Evolutionary conservation across 768 basidiomycete genomes (phyloP), one percentile per base, ranked within the genome.

Genomic region (Mycena galopus): DNA sequence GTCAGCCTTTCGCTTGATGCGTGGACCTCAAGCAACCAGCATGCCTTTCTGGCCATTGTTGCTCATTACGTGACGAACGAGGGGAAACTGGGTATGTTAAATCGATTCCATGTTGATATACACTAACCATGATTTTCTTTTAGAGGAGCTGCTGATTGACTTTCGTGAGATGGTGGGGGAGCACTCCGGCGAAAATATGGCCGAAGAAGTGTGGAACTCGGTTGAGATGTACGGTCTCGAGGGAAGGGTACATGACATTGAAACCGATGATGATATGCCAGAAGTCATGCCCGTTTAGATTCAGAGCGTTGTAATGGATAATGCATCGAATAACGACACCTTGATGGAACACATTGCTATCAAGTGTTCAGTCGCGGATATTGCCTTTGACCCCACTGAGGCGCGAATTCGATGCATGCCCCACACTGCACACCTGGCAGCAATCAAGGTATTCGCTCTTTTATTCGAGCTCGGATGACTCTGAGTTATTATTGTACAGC

Each of bases 401-500:
- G 50, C 50, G 25, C 23, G 50, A 3, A 51, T 51, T 3, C 50
- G 9, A 6, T 51, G 50, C 50, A 51, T 51, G 50, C 50, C 50
- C 23, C 50, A 51, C 23, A 51, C 50, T 25, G 50, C 23, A 25
- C n/a, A 51, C 50, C 25, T 51, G 50, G 50, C 23, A 23, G 50
- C 50, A 3, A 6, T 51, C n/a, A 51, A 51, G 50, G 50, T 51
- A 51, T 51, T 25, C n/a, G 10, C 23, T 51, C 23, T 25, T 25
- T 51, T n/a, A 51, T 25, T 25, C 25, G 50, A 47, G n/a, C n/a
- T 51, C 23, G 3, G 25, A 25, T 51, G 4, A 10, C 14, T 39
- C 6, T 39, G 39, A 39, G 17, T 16, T 51, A 4, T n/a, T 47
- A 12, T 3, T n/a, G n/a, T n/a, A 23, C 71, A 81, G 81, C 75